Evolutionary conservation across 345 rosid genomes (phyloP).

Genomic region (Bruguiera parviflora): DNA sequence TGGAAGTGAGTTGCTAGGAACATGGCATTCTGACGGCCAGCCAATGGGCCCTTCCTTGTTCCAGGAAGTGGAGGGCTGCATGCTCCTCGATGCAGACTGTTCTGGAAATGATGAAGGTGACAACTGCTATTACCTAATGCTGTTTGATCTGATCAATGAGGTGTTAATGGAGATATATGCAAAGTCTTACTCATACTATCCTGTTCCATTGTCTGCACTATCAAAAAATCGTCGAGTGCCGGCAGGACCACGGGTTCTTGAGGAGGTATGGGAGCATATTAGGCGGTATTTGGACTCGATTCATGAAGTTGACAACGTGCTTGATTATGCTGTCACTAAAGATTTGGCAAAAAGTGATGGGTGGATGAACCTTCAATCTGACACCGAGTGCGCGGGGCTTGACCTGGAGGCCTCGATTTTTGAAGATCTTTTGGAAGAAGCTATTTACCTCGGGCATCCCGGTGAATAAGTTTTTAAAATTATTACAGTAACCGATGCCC

Average conservation of each 20-base stretch:
- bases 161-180: conserved; percentile 55
- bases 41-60: conserved; percentile 54
- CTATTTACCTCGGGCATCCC: conserved; percentile 11
- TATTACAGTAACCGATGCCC: neutral
- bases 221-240: conserved; percentile 58
- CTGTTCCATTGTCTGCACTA: conserved; percentile 47
- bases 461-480: too few relatives aligned
- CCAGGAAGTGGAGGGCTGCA: conserved; percentile 51
- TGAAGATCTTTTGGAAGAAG: conserved; percentile 63
- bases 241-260: conserved; percentile 45
- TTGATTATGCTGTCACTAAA: conserved; percentile 44
- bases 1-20: conserved; percentile 43
- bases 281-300: conserved; percentile 44
- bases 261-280: conserved; percentile 66
- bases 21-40: conserved; percentile 65
- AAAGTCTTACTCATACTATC: conserved; percentile 52
- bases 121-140: conserved; percentile 39
- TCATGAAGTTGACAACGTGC: conserved; percentile 31
- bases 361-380: conserved; percentile 85
- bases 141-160: conserved; percentile 71
- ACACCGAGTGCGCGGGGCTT: conserved; percentile 61
- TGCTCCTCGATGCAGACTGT: conserved; percentile 43
- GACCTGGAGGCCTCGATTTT: conserved; percentile 69
- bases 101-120: conserved; percentile 36
- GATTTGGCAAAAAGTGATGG: conserved; percentile 53